Evolutionary conservation across 2,329 filamentous ascomycete species (phyloP), one percentile per base, ranked within the genome.

Genomic region (Sclerotinia sclerotiorum): DNA sequence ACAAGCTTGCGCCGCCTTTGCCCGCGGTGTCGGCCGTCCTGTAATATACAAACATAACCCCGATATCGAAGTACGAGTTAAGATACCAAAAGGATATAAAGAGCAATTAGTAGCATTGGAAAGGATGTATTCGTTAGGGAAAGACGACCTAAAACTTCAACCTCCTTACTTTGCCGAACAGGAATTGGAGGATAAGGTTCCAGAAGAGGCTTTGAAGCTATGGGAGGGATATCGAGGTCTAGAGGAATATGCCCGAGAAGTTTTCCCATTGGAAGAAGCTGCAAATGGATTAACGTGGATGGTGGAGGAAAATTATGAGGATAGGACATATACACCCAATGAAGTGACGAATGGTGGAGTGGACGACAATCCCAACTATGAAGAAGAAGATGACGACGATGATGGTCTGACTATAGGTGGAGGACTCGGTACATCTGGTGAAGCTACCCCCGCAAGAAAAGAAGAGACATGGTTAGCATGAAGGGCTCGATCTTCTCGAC

Each of bases 261-360:
- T 96, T 39, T 98, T 98, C 75, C 92, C 93, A 0, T 85, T 97
- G 17, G 95, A 99, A 79, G 95, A 99, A 80, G 90, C 94, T 74
- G 93, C 93, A 44, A 98, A 98, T 78, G 94, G 94, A 6, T 81
- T 95, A 76, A 92, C 90, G 21, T 99, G 95, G 95, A 98, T 97
- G 94, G 77, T 85, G 55, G 84, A 85, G 5, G 84, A 84, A 15
- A 83, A 70, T 13, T 69, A 77, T 76, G 71, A 76, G 70, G 71
- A 66, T 56, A 69, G 29, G n/a, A 17, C 60, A 8, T 62, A 62
- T 19, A 51, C 46, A 8, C 60, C 49, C 5, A 62, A 77, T 71
- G 76, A 69, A 13, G 52, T 65, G 7, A 58, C 65, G 5, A 76
- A 73, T 46, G 79, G 77, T 10, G 78, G 79, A 24, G 70, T 69